Conservation (phyloP, 768 basidiomycete species). For the Daedalea quercina region DNA sequence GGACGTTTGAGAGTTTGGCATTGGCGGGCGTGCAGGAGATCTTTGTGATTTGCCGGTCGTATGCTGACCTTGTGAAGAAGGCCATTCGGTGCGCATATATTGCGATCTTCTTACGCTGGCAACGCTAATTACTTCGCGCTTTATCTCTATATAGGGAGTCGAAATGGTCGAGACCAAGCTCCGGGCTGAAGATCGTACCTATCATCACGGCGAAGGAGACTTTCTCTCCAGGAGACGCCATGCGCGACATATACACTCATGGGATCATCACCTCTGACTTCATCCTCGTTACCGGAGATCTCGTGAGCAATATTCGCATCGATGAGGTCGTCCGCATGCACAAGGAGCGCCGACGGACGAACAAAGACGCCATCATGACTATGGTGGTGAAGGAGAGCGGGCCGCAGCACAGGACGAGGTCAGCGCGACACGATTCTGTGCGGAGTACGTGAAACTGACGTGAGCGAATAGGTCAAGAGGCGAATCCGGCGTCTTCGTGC, state of each 20-base stretch:
- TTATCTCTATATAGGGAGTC: no score
- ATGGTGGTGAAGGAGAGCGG: slow-evolving; percentile 87
- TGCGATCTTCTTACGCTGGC: background rate
- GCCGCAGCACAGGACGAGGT: slow-evolving; percentile 68
- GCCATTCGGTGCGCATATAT: slow-evolving; percentile 65
- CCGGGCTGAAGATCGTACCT: slow-evolving; percentile 77
- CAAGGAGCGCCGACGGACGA: slow-evolving; percentile 77
- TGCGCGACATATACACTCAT: slow-evolving; percentile 90
- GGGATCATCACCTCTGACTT: slow-evolving; percentile 88
- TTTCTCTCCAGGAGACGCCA: slow-evolving; percentile 84
- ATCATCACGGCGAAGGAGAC: slow-evolving; percentile 83
- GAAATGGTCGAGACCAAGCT: slow-evolving; percentile 77
- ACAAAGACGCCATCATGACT: slow-evolving; percentile 95
- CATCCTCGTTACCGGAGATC: slow-evolving; percentile 85
- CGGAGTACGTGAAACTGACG: background rate
- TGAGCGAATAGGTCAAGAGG: slow-evolving; percentile 47
- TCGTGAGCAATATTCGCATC: slow-evolving; percentile 89
- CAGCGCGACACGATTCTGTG: slow-evolving; percentile 16
- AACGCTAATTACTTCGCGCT: no score
- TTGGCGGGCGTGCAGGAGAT: slow-evolving; percentile 96
- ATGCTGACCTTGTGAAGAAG: slow-evolving; percentile 78
- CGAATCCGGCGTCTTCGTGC: slow-evolving; percentile 72
- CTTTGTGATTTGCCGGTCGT: slow-evolving; percentile 90
- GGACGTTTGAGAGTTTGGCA: slow-evolving; percentile 94
- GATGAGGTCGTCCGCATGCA: slow-evolving; percentile 86